phyloP scores from a whole-genome alignment of 495 filamentous ascomycete genomes.

The Tetracladium setigerum region DNA sequence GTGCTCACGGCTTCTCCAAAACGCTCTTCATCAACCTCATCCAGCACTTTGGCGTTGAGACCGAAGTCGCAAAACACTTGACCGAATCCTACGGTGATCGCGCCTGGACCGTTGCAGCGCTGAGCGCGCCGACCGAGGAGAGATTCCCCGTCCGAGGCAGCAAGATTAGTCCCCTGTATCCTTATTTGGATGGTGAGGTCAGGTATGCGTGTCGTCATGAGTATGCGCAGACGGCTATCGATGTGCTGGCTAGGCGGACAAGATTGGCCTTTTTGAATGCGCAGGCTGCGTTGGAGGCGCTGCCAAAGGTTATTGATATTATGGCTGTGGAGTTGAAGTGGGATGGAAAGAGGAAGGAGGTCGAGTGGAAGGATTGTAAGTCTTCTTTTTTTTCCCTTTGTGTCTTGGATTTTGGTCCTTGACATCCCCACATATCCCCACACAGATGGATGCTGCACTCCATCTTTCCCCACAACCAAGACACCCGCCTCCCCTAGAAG shows the following conservation, averaged over 20 bases:
- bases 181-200: slow-evolving; percentile 95
- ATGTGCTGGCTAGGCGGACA: slow-evolving; percentile 83
- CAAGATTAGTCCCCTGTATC: slow-evolving; percentile 76
- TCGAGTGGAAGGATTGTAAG: slow-evolving; percentile 73
- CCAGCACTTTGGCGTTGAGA: slow-evolving; percentile 94
- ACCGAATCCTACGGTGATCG: slow-evolving; percentile 88
- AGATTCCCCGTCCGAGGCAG: slow-evolving; percentile 86
- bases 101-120: slow-evolving; percentile 87
- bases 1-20: slow-evolving; percentile 89
- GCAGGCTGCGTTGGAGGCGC: slow-evolving; percentile 85
- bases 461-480: background rate
- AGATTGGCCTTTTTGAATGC: slow-evolving; percentile 91
- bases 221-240: slow-evolving; percentile 89
- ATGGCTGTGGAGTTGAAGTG: slow-evolving; percentile 88
- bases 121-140: slow-evolving; percentile 71
- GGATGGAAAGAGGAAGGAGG: slow-evolving; percentile 59
- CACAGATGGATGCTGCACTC: too few relatives aligned
- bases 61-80: slow-evolving; percentile 88
- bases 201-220: slow-evolving; percentile 86
- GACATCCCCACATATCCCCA: too few relatives aligned
- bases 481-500: background rate
- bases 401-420: too few relatives aligned
- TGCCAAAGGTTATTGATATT: slow-evolving; percentile 84
- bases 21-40: slow-evolving; percentile 98
- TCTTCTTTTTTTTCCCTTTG: slow-evolving; percentile 24